Conservation (phyloP, 2,329 filamentous ascomycete genomes). For the Penicillium sp. region DNA sequence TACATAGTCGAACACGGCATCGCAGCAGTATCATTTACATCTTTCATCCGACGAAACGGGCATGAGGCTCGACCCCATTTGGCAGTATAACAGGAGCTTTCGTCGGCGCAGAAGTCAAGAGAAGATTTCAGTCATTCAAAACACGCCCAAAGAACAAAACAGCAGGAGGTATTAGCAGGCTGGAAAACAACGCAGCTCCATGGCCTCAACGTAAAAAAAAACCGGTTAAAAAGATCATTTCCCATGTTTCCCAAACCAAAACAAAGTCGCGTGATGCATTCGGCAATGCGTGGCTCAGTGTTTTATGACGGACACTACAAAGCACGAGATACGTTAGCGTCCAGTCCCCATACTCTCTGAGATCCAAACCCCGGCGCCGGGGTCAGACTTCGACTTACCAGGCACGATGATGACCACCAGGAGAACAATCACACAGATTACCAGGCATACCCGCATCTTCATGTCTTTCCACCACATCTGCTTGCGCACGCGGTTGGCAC, state of each 20-base stretch:
- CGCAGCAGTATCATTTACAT: slow-evolving; percentile 44
- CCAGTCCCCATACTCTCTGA: background rate
- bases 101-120: slow-evolving; percentile 26
- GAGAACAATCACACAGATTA: slow-evolving; percentile 83
- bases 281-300: slow-evolving; percentile 31
- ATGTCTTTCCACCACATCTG: slow-evolving; percentile 99
- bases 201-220: slow-evolving; percentile 30
- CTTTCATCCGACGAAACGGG: slow-evolving; percentile 29
- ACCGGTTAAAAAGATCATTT: slow-evolving; percentile 32
- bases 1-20: slow-evolving; percentile 35
- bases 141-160: slow-evolving; percentile 33
- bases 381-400: slow-evolving; percentile 54
- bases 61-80: slow-evolving; percentile 21
- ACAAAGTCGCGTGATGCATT: slow-evolving; percentile 23
- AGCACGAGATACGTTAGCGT: background rate
- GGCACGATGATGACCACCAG: slow-evolving; percentile 93
- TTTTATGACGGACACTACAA: slow-evolving; percentile 17
- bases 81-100: slow-evolving; percentile 7
- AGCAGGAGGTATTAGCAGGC: slow-evolving; percentile 36
- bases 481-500: slow-evolving; percentile 92
- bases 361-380: background rate
- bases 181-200: slow-evolving; percentile 28
- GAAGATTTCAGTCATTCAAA: slow-evolving; percentile 30
- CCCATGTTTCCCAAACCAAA: slow-evolving; percentile 28
- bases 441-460: slow-evolving; percentile 99